Conservation (phyloP, 2,329 filamentous ascomycete species). For the Cadophora sp. region DNA sequence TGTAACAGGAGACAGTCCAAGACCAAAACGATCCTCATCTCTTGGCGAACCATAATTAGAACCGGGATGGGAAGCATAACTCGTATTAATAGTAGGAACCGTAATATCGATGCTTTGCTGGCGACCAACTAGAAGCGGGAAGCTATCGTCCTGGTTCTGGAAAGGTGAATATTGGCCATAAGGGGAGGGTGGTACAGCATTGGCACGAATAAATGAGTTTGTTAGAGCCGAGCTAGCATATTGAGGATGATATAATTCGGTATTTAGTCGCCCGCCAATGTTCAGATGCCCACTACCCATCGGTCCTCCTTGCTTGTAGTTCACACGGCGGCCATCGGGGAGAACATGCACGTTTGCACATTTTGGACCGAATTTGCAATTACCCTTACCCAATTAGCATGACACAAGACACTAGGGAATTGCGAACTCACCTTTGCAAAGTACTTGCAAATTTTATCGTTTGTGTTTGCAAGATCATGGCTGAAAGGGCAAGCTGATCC, state of each 20-base stretch:
- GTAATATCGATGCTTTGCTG: slow-evolving; percentile 59
- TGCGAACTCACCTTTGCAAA: slow-evolving; percentile 84
- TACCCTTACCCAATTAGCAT: slow-evolving; percentile 67
- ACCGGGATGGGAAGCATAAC: slow-evolving; percentile 55
- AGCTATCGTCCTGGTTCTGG: slow-evolving; percentile 60
- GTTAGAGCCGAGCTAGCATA: slow-evolving; percentile 78
- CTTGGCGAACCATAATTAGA: slow-evolving; percentile 83
- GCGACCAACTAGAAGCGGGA: slow-evolving; percentile 48
- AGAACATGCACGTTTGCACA: slow-evolving; percentile 97
- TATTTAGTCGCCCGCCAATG: slow-evolving; percentile 72
- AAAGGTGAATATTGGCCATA: slow-evolving; percentile 49
- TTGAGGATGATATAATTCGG: slow-evolving; percentile 67
- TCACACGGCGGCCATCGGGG: slow-evolving; percentile 90
- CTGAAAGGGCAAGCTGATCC: slow-evolving; percentile 96
- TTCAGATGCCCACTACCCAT: slow-evolving; percentile 63
- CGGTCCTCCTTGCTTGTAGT: slow-evolving; percentile 64
- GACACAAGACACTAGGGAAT: background rate
- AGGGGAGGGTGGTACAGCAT: slow-evolving; percentile 52
- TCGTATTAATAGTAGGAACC: slow-evolving; percentile 60
- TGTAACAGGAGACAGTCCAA: slow-evolving; percentile 79
- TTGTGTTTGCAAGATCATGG: slow-evolving; percentile 84
- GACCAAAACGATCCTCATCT: slow-evolving; percentile 71
- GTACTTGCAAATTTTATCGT: slow-evolving; percentile 96
- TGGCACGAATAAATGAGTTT: slow-evolving; percentile 72
- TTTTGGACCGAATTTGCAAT: slow-evolving; percentile 98